Evolutionary conservation across 1,284 basidiomycete species (phyloP).

Genomic region (Ustilago bromivora): DNA sequence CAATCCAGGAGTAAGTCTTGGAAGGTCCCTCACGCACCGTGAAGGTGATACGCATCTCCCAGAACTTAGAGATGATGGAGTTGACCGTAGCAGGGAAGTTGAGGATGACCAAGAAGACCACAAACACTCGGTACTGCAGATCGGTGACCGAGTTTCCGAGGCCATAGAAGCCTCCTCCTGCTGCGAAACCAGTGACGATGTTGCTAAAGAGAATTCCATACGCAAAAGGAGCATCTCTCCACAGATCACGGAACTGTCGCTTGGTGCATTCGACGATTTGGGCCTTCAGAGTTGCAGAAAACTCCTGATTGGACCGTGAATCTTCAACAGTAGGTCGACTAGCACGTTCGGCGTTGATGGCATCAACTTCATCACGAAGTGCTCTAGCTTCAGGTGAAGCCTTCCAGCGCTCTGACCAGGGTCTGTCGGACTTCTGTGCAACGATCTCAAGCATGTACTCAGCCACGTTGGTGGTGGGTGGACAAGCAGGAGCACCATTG

Average conservation of each 20-base stretch:
- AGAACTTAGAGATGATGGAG: slow-evolving; percentile 58
- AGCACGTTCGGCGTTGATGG: slow-evolving; percentile 69
- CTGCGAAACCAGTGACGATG: slow-evolving; percentile 67
- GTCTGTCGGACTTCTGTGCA: slow-evolving; percentile 25
- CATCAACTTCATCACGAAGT: slow-evolving; percentile 71
- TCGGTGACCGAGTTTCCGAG: slow-evolving; percentile 35
- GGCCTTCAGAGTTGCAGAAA: slow-evolving; percentile 73
- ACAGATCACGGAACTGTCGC: slow-evolving; percentile 75
- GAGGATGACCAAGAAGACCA: slow-evolving; percentile 52
- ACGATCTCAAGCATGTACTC: slow-evolving; percentile 70
- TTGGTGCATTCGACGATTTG: slow-evolving; percentile 74
- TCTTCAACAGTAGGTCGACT: slow-evolving; percentile 42
- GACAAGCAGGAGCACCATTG: slow-evolving; percentile 55
- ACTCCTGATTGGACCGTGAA: slow-evolving; percentile 71
- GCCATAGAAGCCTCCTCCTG: slow-evolving; percentile 51
- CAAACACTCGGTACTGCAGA: slow-evolving; percentile 49
- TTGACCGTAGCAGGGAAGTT: slow-evolving; percentile 61
- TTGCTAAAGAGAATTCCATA: slow-evolving; percentile 77
- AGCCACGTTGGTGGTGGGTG: slow-evolving; percentile 55
- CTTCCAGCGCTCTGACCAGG: slow-evolving; percentile 57
- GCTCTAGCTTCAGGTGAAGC: slow-evolving; percentile 70
- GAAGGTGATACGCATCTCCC: slow-evolving; percentile 57
- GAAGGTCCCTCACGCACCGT: slow-evolving; percentile 53
- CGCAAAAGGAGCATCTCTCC: slow-evolving; percentile 80
- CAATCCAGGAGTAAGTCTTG: slow-evolving; percentile 60